Conservation (phyloP, 139 green algal species). For the Tetratostichococcus sp. region DNA sequence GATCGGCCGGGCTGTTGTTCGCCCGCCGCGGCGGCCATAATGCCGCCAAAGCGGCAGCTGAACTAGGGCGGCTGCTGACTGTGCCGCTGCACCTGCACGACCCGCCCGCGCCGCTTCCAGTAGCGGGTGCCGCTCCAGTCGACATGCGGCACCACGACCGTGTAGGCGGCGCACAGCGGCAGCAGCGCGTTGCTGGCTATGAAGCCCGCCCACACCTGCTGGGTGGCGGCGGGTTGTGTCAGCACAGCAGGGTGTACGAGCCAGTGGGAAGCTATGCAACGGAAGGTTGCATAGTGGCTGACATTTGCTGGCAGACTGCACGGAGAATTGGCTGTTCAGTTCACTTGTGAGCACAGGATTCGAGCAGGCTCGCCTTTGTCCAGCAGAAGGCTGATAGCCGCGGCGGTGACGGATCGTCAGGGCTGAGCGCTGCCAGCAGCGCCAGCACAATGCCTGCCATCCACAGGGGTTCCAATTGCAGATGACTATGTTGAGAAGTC, state of each 20-base stretch:
- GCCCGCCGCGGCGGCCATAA: no score
- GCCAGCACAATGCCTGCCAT: neutral
- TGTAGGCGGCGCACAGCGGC: slow-evolving; percentile 43
- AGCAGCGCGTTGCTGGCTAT: slow-evolving; percentile 29
- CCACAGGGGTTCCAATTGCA: no score
- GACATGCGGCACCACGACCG: slow-evolving; percentile 22
- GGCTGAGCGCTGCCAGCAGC: neutral
- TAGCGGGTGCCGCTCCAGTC: slow-evolving; percentile 50
- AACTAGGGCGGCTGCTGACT: no score
- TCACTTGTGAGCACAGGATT: neutral
- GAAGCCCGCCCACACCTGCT: slow-evolving; percentile 18
- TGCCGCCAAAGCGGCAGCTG: no score
- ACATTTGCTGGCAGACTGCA: no score
- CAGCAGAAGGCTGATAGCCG: neutral
- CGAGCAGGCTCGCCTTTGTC: neutral
- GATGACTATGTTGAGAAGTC: neutral
- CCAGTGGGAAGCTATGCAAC: no score
- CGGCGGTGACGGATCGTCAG: neutral
- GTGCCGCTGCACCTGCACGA: slow-evolving; percentile 1
- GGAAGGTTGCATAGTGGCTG: no score
- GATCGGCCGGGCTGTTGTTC: no score
- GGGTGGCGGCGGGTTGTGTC: no score
- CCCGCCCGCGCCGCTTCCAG: slow-evolving; percentile 5
- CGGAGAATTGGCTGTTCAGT: no score
- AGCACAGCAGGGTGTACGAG: no score